Evolutionary conservation across 2,329 filamentous ascomycete species (phyloP).

Genomic region (Penicillium sp.): DNA sequence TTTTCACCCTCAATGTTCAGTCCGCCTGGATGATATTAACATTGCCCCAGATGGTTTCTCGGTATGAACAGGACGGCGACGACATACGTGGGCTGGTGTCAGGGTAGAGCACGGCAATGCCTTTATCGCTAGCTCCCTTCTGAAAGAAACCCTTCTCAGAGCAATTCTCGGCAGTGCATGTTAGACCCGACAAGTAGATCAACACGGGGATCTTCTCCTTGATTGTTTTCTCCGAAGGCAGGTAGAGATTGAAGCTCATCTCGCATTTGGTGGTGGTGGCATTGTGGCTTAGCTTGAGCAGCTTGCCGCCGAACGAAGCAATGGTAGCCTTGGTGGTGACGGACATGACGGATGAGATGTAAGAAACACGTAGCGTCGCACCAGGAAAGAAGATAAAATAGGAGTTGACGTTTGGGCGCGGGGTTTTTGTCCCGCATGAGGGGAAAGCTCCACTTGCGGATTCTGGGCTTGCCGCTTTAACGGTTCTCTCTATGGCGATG

Average conservation of each 20-base stretch:
- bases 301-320: constrained; percentile 85
- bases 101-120: constrained; percentile 90
- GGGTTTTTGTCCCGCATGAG: constrained; percentile 27
- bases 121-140: constrained; percentile 70
- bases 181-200: constrained; percentile 90
- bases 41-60: background rate
- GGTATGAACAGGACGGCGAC: background rate
- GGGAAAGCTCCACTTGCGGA: constrained; percentile 24
- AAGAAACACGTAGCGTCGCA: background rate
- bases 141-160: constrained; percentile 87
- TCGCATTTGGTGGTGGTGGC: constrained; percentile 75
- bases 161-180: constrained; percentile 83
- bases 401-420: constrained; percentile 17
- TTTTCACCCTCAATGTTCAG: constrained; percentile 78
- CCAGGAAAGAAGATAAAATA: constrained; percentile 8
- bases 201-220: constrained; percentile 73
- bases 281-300: constrained; percentile 88
- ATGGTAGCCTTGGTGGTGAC: constrained; percentile 90
- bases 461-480: constrained; percentile 7
- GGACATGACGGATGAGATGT: constrained; percentile 57
- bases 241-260: constrained; percentile 90
- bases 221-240: constrained; percentile 68
- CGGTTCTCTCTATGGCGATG: background rate
- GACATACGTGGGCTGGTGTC: constrained; percentile 82
- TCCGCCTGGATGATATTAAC: constrained; percentile 53